Evolutionary conservation across 306 rosid genomes (phyloP).

Genomic region (Quercus engelmannii): DNA sequence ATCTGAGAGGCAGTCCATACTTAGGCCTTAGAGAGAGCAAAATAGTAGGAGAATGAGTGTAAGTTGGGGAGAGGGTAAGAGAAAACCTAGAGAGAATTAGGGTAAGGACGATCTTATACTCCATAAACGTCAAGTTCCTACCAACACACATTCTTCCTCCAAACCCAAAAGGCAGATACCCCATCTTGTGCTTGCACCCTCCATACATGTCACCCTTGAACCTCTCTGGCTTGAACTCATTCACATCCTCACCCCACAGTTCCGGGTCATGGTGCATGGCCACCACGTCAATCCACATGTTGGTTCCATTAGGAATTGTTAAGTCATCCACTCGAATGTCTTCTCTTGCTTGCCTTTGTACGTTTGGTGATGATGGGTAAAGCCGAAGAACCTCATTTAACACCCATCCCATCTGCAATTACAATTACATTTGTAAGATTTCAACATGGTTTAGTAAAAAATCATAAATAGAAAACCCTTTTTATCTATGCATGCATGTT

Average conservation of each 20-base stretch:
- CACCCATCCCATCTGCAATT: conserved; percentile 87
- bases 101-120: conserved; percentile 69
- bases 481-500: no score
- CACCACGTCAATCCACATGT: conserved; percentile 83
- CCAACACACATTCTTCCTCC: conserved; percentile 92
- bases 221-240: conserved; percentile 75
- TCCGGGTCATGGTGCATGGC: conserved; percentile 69
- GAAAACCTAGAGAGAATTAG: conserved; percentile 68
- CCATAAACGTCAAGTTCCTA: conserved; percentile 68
- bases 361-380: conserved; percentile 85
- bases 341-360: conserved; percentile 74
- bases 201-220: conserved; percentile 56
- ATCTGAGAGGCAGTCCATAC: conserved; percentile 55
- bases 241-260: conserved; percentile 71
- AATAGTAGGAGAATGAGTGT: conserved; percentile 58
- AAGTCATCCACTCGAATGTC: conserved; percentile 54
- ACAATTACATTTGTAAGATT: neutral
- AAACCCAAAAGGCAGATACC: conserved; percentile 84
- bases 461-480: neutral
- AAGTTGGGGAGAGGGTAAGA: conserved; percentile 46
- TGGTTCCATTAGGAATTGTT: conserved; percentile 69
- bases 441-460: neutral
- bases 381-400: conserved; percentile 76
- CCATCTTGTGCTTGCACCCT: conserved; percentile 82
- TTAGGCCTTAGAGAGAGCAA: conserved; percentile 70